phyloP scores from a whole-genome alignment of 2,329 filamentous ascomycete genomes.

The Ophiostoma ulmi region DNA sequence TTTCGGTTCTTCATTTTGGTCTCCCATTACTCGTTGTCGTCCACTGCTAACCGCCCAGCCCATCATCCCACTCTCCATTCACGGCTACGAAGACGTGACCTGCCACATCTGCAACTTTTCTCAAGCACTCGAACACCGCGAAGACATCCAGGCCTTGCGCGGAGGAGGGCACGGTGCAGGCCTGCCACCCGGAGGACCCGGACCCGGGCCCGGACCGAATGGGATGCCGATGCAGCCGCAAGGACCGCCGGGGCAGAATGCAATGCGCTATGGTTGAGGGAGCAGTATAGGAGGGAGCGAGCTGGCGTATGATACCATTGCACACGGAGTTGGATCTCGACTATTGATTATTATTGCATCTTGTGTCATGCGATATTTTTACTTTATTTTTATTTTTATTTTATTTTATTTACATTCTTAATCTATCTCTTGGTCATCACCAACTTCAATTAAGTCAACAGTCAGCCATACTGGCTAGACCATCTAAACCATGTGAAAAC shows the following conservation, averaged over 20 bases:
- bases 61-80: slow-evolving; percentile 63
- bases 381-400: not conserved
- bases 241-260: slow-evolving; percentile 28
- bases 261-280: slow-evolving; percentile 32
- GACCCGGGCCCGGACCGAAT: slow-evolving; percentile 33
- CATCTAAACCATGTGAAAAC: not conserved
- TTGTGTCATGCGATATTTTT: not conserved
- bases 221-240: slow-evolving; percentile 34
- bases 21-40: too few relatives aligned
- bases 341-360: too few relatives aligned
- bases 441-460: not conserved
- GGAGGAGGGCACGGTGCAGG: slow-evolving; percentile 31
- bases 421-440: not conserved
- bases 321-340: not conserved
- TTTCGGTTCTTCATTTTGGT: too few relatives aligned
- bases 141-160: slow-evolving; percentile 50
- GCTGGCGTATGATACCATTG: not conserved
- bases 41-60: slow-evolving; percentile 42
- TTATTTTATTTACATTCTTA: not conserved
- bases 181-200: slow-evolving; percentile 18
- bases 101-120: slow-evolving; percentile 74
- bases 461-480: not conserved
- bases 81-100: slow-evolving; percentile 62
- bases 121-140: slow-evolving; percentile 57
- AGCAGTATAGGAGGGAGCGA: too few relatives aligned